Conservation (phyloP, 345 rosid species). For the Eucalyptus dawsonii region DNA sequence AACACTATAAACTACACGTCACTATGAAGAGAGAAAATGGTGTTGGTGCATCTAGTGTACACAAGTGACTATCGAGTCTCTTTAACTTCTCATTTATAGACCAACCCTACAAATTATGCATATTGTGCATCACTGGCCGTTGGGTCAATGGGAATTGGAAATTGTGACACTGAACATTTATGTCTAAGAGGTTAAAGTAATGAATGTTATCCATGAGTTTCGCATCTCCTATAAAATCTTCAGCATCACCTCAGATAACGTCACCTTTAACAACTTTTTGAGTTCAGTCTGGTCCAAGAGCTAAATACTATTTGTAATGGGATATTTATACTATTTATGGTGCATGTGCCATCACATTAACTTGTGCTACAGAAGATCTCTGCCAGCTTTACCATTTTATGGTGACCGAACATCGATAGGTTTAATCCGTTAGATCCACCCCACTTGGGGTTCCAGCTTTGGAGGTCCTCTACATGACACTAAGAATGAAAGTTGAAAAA, state of each 20-base stretch:
- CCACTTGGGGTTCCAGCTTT: not conserved
- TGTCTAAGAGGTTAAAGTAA: not conserved
- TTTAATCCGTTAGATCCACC: not conserved
- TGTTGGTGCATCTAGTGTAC: not conserved
- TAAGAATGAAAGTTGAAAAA: not conserved
- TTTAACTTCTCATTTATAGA: not conserved
- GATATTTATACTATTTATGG: too few relatives aligned
- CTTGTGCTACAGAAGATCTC: not conserved
- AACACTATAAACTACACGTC: not conserved
- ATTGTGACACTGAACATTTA: not conserved
- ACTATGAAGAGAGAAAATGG: not conserved
- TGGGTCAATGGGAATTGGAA: not conserved
- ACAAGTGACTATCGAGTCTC: not conserved
- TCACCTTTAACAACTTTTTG: too few relatives aligned
- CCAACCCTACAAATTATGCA: not conserved
- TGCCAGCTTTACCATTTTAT: not conserved
- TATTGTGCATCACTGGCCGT: not conserved
- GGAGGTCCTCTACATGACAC: not conserved
- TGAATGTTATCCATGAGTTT: not conserved
- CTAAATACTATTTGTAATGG: not conserved
- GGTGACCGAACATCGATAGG: too few relatives aligned
- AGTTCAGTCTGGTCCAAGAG: not conserved
- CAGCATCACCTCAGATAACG: not conserved
- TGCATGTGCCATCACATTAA: not conserved
- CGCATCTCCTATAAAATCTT: not conserved